These are phyloP conservation scores for Elsinoe arachidis DNA, from an alignment of 2,329 filamentous ascomycete genomes.

Conservation along the genomic window DNA sequence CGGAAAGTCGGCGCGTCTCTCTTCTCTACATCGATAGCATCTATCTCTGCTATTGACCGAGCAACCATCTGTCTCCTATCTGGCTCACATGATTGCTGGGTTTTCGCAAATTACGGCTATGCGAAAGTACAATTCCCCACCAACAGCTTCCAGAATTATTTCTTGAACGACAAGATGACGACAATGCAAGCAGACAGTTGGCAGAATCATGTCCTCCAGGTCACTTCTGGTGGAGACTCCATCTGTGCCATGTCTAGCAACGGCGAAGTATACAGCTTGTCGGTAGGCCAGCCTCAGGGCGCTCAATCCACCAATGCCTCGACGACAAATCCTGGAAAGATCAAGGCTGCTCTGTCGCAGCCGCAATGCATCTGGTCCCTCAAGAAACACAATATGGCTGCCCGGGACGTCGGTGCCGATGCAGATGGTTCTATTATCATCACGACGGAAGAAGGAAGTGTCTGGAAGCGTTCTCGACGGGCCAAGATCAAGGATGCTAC, in stretches of 20 bases:
- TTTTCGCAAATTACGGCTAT: slow-evolving; percentile 94
- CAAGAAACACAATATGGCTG: slow-evolving; percentile 74
- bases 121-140: slow-evolving; percentile 79
- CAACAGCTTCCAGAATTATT: slow-evolving; percentile 62
- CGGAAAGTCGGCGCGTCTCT: slow-evolving; percentile 82
- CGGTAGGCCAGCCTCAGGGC: slow-evolving; percentile 61
- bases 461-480: slow-evolving; percentile 82
- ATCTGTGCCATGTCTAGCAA: slow-evolving; percentile 78
- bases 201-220: slow-evolving; percentile 61
- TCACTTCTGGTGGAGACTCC: slow-evolving; percentile 80
- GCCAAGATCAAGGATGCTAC: slow-evolving; percentile 65
- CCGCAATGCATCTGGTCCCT: slow-evolving; percentile 84
- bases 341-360: slow-evolving; percentile 67
- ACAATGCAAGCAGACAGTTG: slow-evolving; percentile 56
- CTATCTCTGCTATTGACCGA: slow-evolving; percentile 80
- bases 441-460: slow-evolving; percentile 82
- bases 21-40: slow-evolving; percentile 61
- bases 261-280: slow-evolving; percentile 82
- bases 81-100: slow-evolving; percentile 82
- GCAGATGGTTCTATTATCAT: slow-evolving; percentile 93
- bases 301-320: slow-evolving; percentile 54
- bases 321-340: slow-evolving; percentile 87
- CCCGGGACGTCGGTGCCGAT: slow-evolving; percentile 76
- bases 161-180: slow-evolving; percentile 57
- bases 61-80: slow-evolving; percentile 72